Conservation (phyloP, 2,329 filamentous ascomycete genomes). For the Sporothrix brunneoviolacea region DNA sequence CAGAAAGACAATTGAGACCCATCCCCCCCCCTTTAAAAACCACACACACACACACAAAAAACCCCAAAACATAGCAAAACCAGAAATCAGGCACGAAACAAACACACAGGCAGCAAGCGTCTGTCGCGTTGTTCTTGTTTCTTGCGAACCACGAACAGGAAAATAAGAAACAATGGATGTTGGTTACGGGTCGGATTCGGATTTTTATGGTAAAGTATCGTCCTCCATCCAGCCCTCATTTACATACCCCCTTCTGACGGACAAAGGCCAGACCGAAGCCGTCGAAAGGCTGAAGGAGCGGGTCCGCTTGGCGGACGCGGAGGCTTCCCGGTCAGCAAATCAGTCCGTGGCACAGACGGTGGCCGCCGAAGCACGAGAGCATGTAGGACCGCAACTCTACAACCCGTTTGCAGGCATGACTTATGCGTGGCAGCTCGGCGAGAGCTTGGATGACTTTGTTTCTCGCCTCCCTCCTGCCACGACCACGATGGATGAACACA, state of each 20-base stretch:
- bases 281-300: slow-evolving; percentile 42
- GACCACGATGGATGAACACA: slow-evolving; percentile 38
- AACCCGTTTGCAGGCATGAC: slow-evolving; percentile 52
- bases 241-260: neutral
- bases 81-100: too few species aligned
- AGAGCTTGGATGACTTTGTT: slow-evolving; percentile 46
- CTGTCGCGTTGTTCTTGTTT: too few species aligned
- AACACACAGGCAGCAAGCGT: too few species aligned
- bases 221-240: too few species aligned
- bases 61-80: too few species aligned
- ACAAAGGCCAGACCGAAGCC: slow-evolving; percentile 48
- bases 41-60: neutral
- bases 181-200: slow-evolving; percentile 43
- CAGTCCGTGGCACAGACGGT: neutral
- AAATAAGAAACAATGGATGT: slow-evolving; percentile 16
- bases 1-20: neutral
- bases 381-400: slow-evolving; percentile 31
- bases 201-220: slow-evolving; percentile 54
- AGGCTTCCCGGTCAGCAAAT: too few species aligned
- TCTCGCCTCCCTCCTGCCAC: slow-evolving; percentile 60
- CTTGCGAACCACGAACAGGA: too few species aligned
- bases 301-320: slow-evolving; percentile 41
- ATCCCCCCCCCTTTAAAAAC: too few species aligned
- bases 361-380: slow-evolving; percentile 21
- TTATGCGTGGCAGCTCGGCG: slow-evolving; percentile 49